Percentiles rank a stretch among this genome's conserved stretches.
Evolutionary conservation across 2,329 filamentous ascomycete genomes (phyloP).

Genomic region (Penicillium sp.): DNA sequence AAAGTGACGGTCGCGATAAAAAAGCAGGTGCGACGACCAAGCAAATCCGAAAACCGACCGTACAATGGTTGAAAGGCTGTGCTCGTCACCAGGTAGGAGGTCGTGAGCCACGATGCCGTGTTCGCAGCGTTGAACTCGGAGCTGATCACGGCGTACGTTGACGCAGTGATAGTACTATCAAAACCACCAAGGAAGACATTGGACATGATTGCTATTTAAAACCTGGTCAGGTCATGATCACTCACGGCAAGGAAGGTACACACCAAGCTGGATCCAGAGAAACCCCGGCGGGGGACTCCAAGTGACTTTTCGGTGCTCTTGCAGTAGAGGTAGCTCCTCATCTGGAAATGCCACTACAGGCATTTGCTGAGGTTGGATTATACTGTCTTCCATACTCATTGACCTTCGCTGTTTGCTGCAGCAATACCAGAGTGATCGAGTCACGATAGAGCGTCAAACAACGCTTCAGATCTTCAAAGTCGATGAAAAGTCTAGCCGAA

Average conservation of each 20-base stretch:
- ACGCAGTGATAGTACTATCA: constrained; percentile 43
- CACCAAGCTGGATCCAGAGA: constrained; percentile 52
- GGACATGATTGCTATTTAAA: constrained; percentile 51
- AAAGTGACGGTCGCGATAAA: constrained; percentile 60
- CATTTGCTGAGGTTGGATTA: constrained; percentile 1
- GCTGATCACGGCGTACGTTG: constrained; percentile 44
- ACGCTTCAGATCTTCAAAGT: background rate
- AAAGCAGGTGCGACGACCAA: constrained; percentile 58
- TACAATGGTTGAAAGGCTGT: constrained; percentile 66
- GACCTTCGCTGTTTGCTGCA: background rate
- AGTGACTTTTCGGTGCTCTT: constrained; percentile 3
- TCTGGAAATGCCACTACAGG: constrained; percentile 5
- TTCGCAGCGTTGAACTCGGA: constrained; percentile 45
- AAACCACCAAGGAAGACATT: constrained; percentile 59
- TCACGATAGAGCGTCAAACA: background rate
- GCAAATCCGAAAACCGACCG: constrained; percentile 65
- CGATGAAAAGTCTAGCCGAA: background rate
- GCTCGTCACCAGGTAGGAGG: constrained; percentile 60
- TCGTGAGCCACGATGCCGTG: constrained; percentile 48
- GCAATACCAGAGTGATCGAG: background rate
- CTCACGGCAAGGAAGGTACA: constrained; percentile 1
- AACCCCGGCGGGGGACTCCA: constrained; percentile 53
- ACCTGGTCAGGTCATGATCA: constrained; percentile 4
- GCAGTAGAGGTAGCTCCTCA: constrained; percentile 27
- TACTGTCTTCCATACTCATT: background rate